Conservation (phyloP, 306 rosid species). For the Acacia acuminata region DNA sequence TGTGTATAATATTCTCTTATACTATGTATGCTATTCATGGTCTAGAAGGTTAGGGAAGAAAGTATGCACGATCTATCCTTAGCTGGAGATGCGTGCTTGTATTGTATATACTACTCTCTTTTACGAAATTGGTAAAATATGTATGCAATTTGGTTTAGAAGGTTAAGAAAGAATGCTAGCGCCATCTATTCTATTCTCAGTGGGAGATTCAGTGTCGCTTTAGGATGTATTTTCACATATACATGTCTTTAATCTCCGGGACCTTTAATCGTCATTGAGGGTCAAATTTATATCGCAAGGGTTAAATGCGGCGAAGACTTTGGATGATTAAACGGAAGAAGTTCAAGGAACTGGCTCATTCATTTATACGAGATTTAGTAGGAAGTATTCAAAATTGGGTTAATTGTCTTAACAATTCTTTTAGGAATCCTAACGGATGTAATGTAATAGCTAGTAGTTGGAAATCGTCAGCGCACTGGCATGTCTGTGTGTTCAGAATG, state of each 20-base stretch:
- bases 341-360: neutral
- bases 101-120: neutral
- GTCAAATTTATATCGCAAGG: too few relatives aligned
- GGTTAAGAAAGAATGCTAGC: neutral
- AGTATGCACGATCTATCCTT: neutral
- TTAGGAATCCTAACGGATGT: neutral
- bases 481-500: neutral
- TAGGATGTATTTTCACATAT: neutral
- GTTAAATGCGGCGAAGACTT: neutral
- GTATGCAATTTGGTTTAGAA: neutral
- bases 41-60: neutral
- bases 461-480: neutral
- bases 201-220: neutral
- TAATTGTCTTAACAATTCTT: neutral
- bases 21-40: neutral
- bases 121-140: neutral
- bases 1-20: neutral
- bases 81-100: neutral
- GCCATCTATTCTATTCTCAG: neutral
- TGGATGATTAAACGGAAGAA: neutral
- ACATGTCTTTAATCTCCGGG: neutral
- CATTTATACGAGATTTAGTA: neutral
- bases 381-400: neutral
- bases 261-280: neutral
- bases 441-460: neutral